phyloP scores from a whole-genome alignment of 495 filamentous ascomycete species.

The Thermothielavioides terrestris region DNA sequence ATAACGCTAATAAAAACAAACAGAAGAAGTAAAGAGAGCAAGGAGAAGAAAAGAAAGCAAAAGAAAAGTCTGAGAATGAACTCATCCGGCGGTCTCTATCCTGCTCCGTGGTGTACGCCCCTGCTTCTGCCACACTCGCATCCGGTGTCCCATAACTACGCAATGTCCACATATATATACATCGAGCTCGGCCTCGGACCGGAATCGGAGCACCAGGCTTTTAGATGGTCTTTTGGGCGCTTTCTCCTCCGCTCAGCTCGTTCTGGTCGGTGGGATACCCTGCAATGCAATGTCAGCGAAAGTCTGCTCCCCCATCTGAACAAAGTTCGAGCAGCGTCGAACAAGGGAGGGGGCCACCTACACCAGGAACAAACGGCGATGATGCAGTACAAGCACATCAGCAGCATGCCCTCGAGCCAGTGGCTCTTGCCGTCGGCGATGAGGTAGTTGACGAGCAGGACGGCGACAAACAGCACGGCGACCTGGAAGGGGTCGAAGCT shows the following conservation, averaged over 20 bases:
- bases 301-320: not conserved
- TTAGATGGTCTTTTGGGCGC: not conserved
- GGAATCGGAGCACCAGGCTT: not conserved
- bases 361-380: conserved; percentile 53
- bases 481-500: conserved; percentile 79
- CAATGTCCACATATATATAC: not conserved
- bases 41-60: too few species aligned
- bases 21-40: too few species aligned
- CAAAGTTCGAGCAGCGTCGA: not conserved
- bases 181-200: not conserved
- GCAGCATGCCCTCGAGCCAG: conserved; percentile 66
- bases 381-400: conserved; percentile 66
- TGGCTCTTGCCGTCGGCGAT: conserved; percentile 57
- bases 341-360: conserved; percentile 24
- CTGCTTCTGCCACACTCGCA: too few species aligned
- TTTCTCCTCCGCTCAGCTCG: not conserved
- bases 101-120: too few species aligned
- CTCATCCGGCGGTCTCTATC: too few species aligned
- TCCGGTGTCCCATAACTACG: not conserved
- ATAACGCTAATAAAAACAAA: too few species aligned
- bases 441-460: conserved; percentile 76
- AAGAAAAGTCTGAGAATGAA: too few species aligned
- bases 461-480: conserved; percentile 66
- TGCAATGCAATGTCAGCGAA: not conserved
- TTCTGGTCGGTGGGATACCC: not conserved